A percentile compares a stretch with the other conserved stretches of the same genome.
phyloP scores from a whole-genome alignment of 2,329 filamentous ascomycete species.

The Aspergillus alliaceus region DNA sequence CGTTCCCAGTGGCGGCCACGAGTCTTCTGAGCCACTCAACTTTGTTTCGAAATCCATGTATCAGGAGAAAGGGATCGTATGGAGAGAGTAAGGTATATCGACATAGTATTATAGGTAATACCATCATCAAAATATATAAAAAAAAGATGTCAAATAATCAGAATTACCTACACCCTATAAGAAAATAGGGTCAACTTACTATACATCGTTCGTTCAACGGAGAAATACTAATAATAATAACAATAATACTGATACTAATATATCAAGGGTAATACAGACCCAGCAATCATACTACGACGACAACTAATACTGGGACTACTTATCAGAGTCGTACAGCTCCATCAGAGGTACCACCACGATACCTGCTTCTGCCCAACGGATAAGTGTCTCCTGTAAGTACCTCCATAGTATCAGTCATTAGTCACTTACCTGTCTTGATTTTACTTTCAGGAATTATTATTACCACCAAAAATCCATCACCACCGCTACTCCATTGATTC shows the following conservation, averaged over 20 bases:
- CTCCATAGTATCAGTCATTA: not conserved
- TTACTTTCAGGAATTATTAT: not conserved
- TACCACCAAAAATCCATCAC: not conserved
- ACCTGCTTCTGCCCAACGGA: not conserved
- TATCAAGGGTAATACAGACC: not conserved
- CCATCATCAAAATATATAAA: not conserved
- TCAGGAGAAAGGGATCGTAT: not conserved
- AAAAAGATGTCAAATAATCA: not conserved
- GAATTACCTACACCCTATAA: too few species aligned
- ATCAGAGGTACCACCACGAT: not conserved
- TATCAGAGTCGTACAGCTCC: not conserved
- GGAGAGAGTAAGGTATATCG: not conserved
- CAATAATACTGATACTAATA: not conserved
- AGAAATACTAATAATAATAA: not conserved
- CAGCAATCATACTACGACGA: not conserved
- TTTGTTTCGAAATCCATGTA: constrained; percentile 13
- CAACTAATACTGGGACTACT: not conserved
- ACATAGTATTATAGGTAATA: not conserved
- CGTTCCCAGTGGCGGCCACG: constrained; percentile 25
- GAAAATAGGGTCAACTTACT: too few species aligned
- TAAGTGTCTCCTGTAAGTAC: not conserved
- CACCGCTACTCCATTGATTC: not conserved
- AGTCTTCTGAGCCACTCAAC: constrained; percentile 19
- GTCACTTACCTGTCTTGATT: not conserved
- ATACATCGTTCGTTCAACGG: too few species aligned